These are phyloP conservation scores for Periconia macrospinosa DNA, from an alignment of 2,329 filamentous ascomycete species.

Conservation along the genomic window DNA sequence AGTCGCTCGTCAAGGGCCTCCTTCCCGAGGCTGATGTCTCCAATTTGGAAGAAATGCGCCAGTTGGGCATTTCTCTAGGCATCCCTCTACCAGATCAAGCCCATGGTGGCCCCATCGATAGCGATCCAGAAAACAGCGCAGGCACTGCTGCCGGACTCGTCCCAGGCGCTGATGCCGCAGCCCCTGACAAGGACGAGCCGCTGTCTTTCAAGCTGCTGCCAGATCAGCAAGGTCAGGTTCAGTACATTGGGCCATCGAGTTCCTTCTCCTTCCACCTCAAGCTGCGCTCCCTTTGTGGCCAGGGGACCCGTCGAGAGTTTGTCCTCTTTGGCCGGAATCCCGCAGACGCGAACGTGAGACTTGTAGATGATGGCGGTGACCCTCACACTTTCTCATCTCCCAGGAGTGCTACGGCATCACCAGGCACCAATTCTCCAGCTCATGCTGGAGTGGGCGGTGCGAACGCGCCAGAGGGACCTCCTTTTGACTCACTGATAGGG, in stretches of 20 bases:
- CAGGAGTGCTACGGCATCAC: constrained; percentile 18
- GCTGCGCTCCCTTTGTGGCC: constrained; percentile 43
- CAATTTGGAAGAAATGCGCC: constrained; percentile 46
- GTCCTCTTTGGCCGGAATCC: constrained; percentile 47
- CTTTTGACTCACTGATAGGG: constrained; percentile 41
- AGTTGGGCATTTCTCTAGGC: constrained; percentile 43
- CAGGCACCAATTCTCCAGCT: constrained; percentile 25
- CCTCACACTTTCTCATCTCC: constrained; percentile 21
- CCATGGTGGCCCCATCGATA: constrained; percentile 11
- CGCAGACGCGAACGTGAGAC: constrained; percentile 33
- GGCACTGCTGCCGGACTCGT: background rate
- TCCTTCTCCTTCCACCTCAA: constrained; percentile 48
- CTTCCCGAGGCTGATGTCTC: constrained; percentile 47
- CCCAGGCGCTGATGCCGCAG: background rate
- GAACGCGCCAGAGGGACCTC: constrained; percentile 15
- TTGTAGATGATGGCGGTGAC: constrained; percentile 20
- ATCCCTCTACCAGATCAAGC: constrained; percentile 42
- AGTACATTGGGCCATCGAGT: constrained; percentile 49
- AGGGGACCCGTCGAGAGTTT: constrained; percentile 37
- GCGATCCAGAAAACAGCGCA: constrained; percentile 15
- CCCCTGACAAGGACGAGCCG: constrained; percentile 35
- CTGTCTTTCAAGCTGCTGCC: constrained; percentile 35
- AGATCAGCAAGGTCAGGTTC: constrained; percentile 49
- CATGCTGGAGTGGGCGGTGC: constrained; percentile 9
- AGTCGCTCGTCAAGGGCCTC: constrained; percentile 49